These are phyloP conservation scores for Durio zibethinus DNA, from an alignment of 345 rosid species.

Conservation along the genomic window DNA sequence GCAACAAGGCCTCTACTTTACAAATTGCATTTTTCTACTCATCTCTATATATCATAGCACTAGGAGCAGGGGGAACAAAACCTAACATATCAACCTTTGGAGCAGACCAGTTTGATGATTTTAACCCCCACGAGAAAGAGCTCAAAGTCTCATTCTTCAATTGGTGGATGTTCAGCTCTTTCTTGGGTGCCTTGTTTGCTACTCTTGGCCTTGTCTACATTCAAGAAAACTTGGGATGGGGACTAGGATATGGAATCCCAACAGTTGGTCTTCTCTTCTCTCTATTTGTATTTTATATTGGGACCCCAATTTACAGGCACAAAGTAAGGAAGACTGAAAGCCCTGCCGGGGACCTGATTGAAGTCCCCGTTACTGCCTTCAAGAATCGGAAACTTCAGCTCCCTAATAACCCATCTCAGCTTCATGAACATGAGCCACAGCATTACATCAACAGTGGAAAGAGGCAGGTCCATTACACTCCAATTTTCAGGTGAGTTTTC, in stretches of 20 bases:
- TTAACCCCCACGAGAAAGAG: slow-evolving; percentile 46
- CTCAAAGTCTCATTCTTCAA: slow-evolving; percentile 85
- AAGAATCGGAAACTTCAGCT: slow-evolving; percentile 51
- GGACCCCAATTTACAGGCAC: slow-evolving; percentile 83
- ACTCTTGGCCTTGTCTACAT: slow-evolving; percentile 81
- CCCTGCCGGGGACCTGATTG: slow-evolving; percentile 57
- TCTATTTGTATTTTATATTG: slow-evolving; percentile 61
- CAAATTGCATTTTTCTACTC: slow-evolving; percentile 68
- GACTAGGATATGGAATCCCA: slow-evolving; percentile 83
- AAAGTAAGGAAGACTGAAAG: slow-evolving; percentile 56
- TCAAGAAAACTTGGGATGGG: slow-evolving; percentile 91
- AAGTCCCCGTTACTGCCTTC: slow-evolving; percentile 54
- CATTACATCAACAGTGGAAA: slow-evolving; percentile 55
- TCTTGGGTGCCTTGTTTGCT: slow-evolving; percentile 71
- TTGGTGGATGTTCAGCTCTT: slow-evolving; percentile 96
- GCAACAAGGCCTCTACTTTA: slow-evolving; percentile 65
- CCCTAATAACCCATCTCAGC: slow-evolving; percentile 46
- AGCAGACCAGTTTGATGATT: slow-evolving; percentile 92
- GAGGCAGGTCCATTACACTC: slow-evolving; percentile 61
- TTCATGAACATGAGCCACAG: slow-evolving; percentile 58
- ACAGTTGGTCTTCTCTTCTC: slow-evolving; percentile 68
- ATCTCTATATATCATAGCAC: slow-evolving; percentile 71
- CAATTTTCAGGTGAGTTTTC: slow-evolving; percentile 51
- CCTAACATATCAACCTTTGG: slow-evolving; percentile 95
- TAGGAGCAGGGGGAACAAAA: slow-evolving; percentile 89